Conservation (phyloP, 2,329 filamentous ascomycete species). For the Sphaceloma murrayae region DNA sequence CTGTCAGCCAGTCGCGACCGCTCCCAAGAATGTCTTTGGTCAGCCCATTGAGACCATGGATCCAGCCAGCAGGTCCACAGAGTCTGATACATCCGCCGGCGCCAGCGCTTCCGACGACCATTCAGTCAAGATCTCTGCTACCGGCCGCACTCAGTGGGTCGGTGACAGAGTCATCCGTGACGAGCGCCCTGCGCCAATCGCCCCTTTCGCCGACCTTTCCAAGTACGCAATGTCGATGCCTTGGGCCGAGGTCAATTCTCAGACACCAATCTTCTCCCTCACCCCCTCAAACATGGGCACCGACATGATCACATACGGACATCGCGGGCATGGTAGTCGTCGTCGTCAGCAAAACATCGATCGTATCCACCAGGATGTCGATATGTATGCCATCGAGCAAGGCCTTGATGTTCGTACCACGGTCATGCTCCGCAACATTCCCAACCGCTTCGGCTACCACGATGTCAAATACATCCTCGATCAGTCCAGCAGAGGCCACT, state of each 20-base stretch:
- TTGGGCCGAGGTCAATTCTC: no score
- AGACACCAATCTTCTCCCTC: constrained; percentile 5
- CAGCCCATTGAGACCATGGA: no score
- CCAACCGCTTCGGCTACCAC: constrained; percentile 67
- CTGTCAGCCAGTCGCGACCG: not conserved
- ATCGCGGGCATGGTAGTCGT: constrained; percentile 8
- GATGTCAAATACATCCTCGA: constrained; percentile 68
- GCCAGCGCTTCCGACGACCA: no score
- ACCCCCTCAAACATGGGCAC: not conserved
- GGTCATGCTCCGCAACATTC: constrained; percentile 88
- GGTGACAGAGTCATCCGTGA: not conserved
- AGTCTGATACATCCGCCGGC: no score
- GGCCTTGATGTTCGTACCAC: constrained; percentile 43
- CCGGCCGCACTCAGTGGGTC: constrained; percentile 25
- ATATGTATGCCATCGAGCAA: constrained; percentile 30
- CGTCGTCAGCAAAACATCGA: constrained; percentile 29
- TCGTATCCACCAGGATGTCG: constrained; percentile 24
- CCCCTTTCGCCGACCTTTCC: not conserved
- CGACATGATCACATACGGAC: not conserved
- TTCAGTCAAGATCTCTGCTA: constrained; percentile 15
- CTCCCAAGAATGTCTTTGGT: no score
- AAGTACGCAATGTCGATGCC: no score
- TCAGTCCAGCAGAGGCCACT: constrained; percentile 62
- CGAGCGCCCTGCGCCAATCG: not conserved
- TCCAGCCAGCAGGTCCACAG: no score